These are phyloP conservation scores for Coelastrella sp. DNA, from an alignment of 139 green algal genomes.

Conservation along the genomic window DNA sequence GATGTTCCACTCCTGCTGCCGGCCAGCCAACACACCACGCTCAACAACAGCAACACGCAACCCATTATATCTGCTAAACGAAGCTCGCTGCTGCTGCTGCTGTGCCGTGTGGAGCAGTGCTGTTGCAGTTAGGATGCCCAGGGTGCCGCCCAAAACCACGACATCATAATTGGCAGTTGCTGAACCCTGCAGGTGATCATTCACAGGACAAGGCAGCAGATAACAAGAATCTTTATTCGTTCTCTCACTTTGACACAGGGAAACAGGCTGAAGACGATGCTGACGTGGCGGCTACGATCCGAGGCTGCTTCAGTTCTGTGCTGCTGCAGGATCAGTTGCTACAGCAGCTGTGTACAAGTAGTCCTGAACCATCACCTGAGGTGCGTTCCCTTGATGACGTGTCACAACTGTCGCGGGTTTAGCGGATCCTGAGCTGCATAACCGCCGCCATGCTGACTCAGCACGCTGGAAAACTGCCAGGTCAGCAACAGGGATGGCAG, in stretches of 20 bases:
- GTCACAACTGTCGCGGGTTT: background rate
- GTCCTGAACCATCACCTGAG: background rate
- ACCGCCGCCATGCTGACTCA: constrained; percentile 3
- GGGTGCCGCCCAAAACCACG: constrained; percentile 35
- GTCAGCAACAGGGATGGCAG: background rate
- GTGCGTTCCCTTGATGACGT: background rate
- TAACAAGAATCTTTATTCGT: background rate
- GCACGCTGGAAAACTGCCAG: background rate
- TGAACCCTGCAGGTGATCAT: background rate
- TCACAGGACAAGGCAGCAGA: background rate
- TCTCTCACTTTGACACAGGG: background rate
- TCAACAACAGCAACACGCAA: constrained; percentile 44
- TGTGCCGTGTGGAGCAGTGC: constrained; percentile 17
- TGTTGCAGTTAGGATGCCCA: constrained; percentile 35
- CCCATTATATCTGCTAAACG: no score
- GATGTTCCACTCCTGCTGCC: constrained; percentile 45
- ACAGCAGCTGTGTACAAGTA: background rate
- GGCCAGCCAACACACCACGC: constrained; percentile 17
- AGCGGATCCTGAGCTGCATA: background rate
- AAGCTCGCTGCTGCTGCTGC: background rate
- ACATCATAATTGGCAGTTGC: background rate
- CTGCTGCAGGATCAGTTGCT: background rate
- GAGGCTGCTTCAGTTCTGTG: background rate
- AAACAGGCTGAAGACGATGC: background rate
- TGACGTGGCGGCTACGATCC: background rate